Conservation (phyloP, 2,329 filamentous ascomycete genomes). For the Scorias spongiosa region DNA sequence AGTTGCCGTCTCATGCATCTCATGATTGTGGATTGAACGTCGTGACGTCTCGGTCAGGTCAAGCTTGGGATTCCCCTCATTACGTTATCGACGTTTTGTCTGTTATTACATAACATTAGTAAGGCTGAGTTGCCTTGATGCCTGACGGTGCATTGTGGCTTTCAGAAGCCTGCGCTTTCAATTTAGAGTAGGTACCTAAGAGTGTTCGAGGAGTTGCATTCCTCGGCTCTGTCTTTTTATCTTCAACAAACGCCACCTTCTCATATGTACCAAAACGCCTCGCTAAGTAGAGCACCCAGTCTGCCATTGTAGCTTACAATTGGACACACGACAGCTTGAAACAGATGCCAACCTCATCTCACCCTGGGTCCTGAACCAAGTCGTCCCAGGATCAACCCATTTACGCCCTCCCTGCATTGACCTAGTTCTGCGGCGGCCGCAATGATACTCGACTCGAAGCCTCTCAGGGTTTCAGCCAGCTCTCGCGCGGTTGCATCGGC, state of each 20-base stretch:
- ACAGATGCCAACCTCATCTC: not conserved
- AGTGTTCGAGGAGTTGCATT: not conserved
- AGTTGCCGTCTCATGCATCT: not conserved
- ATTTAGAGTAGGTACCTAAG: not conserved
- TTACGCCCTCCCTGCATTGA: conserved; percentile 31
- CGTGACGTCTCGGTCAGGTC: not conserved
- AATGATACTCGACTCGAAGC: conserved; percentile 34
- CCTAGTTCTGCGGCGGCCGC: conserved; percentile 33
- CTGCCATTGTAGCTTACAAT: not conserved
- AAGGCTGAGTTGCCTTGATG: not conserved
- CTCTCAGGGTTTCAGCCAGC: conserved; percentile 30
- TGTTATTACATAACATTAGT: not conserved
- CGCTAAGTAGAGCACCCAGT: not conserved
- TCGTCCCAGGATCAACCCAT: conserved; percentile 23
- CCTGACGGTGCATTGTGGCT: not conserved
- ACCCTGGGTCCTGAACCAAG: not conserved
- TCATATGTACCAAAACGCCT: not conserved
- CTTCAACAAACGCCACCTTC: not conserved
- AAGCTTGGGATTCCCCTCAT: not conserved
- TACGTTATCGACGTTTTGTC: too few species aligned
- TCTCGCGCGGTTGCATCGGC: conserved; percentile 25
- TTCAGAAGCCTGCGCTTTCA: not conserved
- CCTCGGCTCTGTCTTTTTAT: not conserved
- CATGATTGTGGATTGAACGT: not conserved
- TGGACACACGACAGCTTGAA: not conserved